Evolutionary conservation across 352 stramenopile genomes (phyloP), one percentile per base, ranked within the genome.

Genomic region (Globisporangium carolinianum): DNA sequence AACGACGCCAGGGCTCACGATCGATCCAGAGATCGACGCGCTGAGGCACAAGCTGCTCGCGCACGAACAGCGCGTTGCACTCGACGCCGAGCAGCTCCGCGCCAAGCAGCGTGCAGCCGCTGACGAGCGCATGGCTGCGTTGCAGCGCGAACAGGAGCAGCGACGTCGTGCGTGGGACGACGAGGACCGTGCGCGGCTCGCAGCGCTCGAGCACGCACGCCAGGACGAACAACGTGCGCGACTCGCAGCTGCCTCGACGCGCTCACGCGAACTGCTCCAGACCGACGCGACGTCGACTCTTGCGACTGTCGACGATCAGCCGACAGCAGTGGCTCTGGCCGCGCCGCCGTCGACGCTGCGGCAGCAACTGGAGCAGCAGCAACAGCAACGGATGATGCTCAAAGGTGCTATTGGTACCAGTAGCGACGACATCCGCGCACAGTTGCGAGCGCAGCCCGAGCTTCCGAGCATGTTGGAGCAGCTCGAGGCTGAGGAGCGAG

Each of bases 391-490:
- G 24, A 32, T 32, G 24, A 32, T 32, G 24, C 24, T 32, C 24
- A 32, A 32, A 32, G 24, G 24, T 32, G 24, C 24, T 32, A 32
- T 32, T 3, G 24, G 39, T 43, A 43, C 7, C 39, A 43, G 39
- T n/a, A 24, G 70, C 2, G 49, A 73, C 14, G 63, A 61, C 49
- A 68, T 71, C 50, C 67, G 67, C 17, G 56, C 75, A n/a, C 65
- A 68, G 32, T 68, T 83, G 51, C 71, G 55, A 38, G 43, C 55
- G 10, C 56, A 73, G 32, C 66, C 75, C 4, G 73, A 88, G 8
- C 73, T 93, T 0, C 75, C 81, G 11, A 91, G 79, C 46, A 50
- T 96, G 49, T 91, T 94, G 47, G 80, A 87, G 43, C 66, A 90
- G 43, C 77, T 95, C 32, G 82, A 93, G 57, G 79, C 74, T 7